Evolutionary conservation across 1,139 yeast genomes (phyloP), one percentile per base, ranked within the genome.

Genomic region (Yamadazyma jaroonii): DNA sequence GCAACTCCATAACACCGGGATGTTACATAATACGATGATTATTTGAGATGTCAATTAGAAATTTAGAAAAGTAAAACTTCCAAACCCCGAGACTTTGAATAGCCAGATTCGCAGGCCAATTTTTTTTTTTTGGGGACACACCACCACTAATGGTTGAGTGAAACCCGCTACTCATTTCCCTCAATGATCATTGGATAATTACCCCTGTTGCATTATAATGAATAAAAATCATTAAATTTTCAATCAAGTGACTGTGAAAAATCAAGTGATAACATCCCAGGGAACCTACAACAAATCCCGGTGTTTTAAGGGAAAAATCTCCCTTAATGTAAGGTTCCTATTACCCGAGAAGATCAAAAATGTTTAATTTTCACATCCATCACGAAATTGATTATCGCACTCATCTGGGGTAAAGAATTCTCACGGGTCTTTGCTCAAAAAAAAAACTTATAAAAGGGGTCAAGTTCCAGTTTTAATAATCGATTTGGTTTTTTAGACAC

Each of bases 321-420:
- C 11, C 25, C 4, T 23, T 6, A n/a, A n/a, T 7, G n/a, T 8
- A 12, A 14, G 15, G 7, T 28, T 28, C 30, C 30, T n/a, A 28
- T 28, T 28, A 28, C 30, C 30, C 30, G 30, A 28, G n/a, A 28
- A 9, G 8, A 9, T 5, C 7, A 11, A 9, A n/a, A n/a, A 20
- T 9, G n/a, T 6, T 9, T 7, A 25, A 25, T 27, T 27, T 27
- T 27, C 15, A 12, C 12, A n/a, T 4, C 15, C 29, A 26, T 9
- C 15, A 9, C 15, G 20, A 12, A 14, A 9, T 29, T 29, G 31
- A 15, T n/a, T 14, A 8, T 9, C 11, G 10, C 14, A 22, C 21
- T 14, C 31, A 20, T 36, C 39, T 36, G 39, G 39, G 39, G 39
- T 36, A 36, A 36, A 11, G 14, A 27, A 26, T 23, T 26, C 28